Evolutionary conservation across 1,284 basidiomycete genomes (phyloP), one percentile per base, ranked within the genome.

Genomic region (Puccinia coronata): DNA sequence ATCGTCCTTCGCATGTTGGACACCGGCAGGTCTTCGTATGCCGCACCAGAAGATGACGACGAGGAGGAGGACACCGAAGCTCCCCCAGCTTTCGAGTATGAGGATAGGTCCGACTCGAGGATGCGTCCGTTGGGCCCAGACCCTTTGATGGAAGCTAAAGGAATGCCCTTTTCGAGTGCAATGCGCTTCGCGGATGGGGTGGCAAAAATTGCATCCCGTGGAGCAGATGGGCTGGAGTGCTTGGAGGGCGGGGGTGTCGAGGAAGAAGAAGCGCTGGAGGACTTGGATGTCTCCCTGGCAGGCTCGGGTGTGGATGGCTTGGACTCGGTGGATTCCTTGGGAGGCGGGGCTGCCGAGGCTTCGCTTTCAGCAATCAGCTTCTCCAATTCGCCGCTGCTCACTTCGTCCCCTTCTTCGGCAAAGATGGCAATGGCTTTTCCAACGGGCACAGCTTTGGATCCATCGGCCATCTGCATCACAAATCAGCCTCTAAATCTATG

Each of bases 141-240:
- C 65, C 97, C 97, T 88, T 96, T 98, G 86, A 99, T 88, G 87
- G 98, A 90, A 73, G 90, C 89, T 75, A 99, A 89, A 72, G 97
- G 95, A 84, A 99, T 92, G 53, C 97, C 97, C 84, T 92, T 92
- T 87, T 99, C 96, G 61, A 97, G 89, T 47, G 97, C 97, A 85
- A 99, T 92, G 88, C 96, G 96, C 89, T 96, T 96, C 34, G 96
- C 97, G 82, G 98, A 90, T 47, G 97, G 96, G 34, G 93, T 92
- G 20, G 96, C 96, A 85, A 97, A 96, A 88, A 98, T 95, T 81
- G 84, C 84, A 47, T 84, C 78, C 28, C 83, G 82, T 34, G 65
- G 77, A 63, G 84, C 79, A 74, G 84, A 84, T 0, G 85, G 85
- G 34, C 83, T 82, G 83, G 86, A 86, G 59, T 84, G 75, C 84